Conservation (phyloP, 257 asterid genomes). For the Schizonepeta tenuifolia region DNA sequence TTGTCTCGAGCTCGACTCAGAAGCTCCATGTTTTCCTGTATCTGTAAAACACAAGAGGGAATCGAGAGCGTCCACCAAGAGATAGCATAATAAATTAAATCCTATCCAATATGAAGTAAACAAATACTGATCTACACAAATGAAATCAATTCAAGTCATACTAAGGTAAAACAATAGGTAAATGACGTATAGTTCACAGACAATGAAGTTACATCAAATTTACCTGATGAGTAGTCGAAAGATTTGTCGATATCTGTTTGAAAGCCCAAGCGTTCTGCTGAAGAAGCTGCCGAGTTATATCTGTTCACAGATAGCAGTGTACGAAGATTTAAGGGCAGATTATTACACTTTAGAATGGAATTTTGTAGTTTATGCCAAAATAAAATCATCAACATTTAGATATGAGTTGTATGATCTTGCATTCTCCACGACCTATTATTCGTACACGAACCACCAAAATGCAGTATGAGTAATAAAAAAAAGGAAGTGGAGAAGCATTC, state of each 20-base stretch:
- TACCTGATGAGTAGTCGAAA: conserved; percentile 70
- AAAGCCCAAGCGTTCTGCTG: conserved; percentile 72
- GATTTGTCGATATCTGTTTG: conserved; percentile 72
- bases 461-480: background rate
- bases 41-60: conserved; percentile 46
- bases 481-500: background rate
- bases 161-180: background rate
- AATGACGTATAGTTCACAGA: background rate
- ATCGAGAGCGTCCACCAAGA: conserved; percentile 7
- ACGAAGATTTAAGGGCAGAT: background rate
- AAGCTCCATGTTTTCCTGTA: conserved; percentile 71
- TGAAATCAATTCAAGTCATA: background rate
- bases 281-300: conserved; percentile 61
- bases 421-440: background rate
- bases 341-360: background rate
- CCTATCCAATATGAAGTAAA: conserved; percentile 5
- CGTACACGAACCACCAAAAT: background rate
- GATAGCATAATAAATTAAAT: background rate
- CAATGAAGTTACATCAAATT: conserved; percentile 11
- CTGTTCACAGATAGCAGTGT: conserved; percentile 36
- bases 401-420: background rate
- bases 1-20: conserved; percentile 79
- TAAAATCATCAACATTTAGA: background rate
- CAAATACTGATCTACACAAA: background rate
- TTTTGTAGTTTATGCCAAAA: background rate